Conservation (phyloP, 169 alveolate genomes). For the Plasmodium coatneyi region DNA sequence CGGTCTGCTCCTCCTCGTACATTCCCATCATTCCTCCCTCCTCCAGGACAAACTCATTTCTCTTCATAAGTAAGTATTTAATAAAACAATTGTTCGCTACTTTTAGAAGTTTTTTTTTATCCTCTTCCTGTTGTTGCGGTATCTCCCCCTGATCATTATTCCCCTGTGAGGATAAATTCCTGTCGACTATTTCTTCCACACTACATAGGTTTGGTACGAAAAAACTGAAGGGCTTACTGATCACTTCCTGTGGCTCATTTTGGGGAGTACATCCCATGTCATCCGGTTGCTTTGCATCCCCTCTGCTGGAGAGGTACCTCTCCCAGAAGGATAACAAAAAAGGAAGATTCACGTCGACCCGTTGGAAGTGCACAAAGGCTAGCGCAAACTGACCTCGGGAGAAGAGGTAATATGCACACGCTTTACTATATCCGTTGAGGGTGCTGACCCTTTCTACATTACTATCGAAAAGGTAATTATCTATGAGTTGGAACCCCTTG, state of each 20-base stretch:
- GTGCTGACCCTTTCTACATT: conserved; percentile 10
- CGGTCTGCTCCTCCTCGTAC: background rate
- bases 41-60: background rate
- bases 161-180: background rate
- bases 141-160: background rate
- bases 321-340: conserved; percentile 44
- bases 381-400: conserved; percentile 4
- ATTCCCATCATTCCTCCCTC: background rate
- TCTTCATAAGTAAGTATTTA: background rate
- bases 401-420: conserved; percentile 47
- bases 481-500: conserved; percentile 38
- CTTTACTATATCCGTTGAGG: conserved; percentile 27
- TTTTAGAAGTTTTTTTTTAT: background rate
- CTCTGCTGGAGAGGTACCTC: background rate
- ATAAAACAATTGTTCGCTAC: conserved; percentile 32
- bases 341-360: background rate
- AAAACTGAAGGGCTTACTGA: background rate
- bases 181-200: background rate
- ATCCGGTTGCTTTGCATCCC: background rate
- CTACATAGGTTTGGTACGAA: background rate
- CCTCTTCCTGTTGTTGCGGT: background rate
- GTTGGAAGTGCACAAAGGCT: conserved; percentile 31
- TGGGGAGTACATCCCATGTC: background rate
- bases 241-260: background rate
- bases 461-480: conserved; percentile 22